Evolutionary conservation across 805 yeast genomes (phyloP).

Genomic region (Starmerella lactis-condensi): DNA sequence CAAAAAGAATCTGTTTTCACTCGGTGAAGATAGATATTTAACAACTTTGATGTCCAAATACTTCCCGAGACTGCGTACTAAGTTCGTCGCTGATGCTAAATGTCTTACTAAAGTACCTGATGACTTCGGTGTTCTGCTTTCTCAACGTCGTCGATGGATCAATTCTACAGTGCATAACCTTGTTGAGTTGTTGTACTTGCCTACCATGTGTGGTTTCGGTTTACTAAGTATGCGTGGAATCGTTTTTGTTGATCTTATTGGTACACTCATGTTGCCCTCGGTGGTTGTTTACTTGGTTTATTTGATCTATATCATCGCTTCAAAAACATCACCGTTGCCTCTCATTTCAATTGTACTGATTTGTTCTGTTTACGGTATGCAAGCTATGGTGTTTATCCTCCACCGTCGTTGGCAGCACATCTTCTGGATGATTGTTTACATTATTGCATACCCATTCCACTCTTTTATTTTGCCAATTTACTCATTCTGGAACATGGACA

Average conservation of each 20-base stretch:
- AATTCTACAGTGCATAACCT: conserved; percentile 48
- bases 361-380: conserved; percentile 39
- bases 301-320: conserved; percentile 32
- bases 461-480: conserved; percentile 41
- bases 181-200: conserved; percentile 36
- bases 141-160: conserved; percentile 79
- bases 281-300: conserved; percentile 38
- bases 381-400: conserved; percentile 37
- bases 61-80: conserved; percentile 36
- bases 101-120: conserved; percentile 43
- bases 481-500: conserved; percentile 48
- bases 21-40: conserved; percentile 45
- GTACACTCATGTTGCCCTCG: conserved; percentile 41
- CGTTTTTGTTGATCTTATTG: conserved; percentile 38
- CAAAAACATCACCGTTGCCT: conserved; percentile 34
- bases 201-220: conserved; percentile 44
- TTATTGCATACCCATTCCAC: conserved; percentile 42
- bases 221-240: conserved; percentile 43
- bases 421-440: conserved; percentile 39
- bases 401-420: conserved; percentile 30
- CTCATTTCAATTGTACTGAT: conserved; percentile 37
- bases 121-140: conserved; percentile 65
- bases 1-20: conserved; percentile 39
- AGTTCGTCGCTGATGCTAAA: conserved; percentile 40
- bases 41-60: conserved; percentile 40